Evolutionary conservation across 805 yeast species (phyloP), one percentile per base, ranked within the genome.

Genomic region (Gaillardinia entomophila): DNA sequence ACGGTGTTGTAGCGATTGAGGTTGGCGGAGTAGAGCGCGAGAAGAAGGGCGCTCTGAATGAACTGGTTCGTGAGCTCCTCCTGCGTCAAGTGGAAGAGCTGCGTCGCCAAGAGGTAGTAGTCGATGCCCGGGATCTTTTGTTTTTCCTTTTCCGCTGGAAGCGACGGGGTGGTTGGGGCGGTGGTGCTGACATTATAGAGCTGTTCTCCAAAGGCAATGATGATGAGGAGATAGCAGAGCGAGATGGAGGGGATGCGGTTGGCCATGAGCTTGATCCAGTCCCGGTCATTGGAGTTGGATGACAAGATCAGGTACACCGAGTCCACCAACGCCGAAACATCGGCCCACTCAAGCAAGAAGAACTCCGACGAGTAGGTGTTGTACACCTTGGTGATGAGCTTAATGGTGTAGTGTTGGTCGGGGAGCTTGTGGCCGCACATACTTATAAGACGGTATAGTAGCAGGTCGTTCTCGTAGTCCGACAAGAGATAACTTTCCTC

Each of bases 201-300:
- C 44, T 64, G 71, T 37, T 60, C 62, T 5, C 69, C 69, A 37
- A 56, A 62, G 1, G 68, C 69, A 23, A 62, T 23, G 12, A 62
- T 31, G 4, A 52, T 49, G 34, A 57, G 62, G 32, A 63, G 49
- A 36, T 57, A 57, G 29, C 62, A 53, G 26, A 11, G 30, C 22
- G 4, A 18, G 13, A 13, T 25, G 27, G 28, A 20, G 17, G 20
- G 24, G n/a, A 19, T 16, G n/a, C n/a, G 26, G 14, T 28, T 26
- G 4, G 27, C 14, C 13, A 31, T 13, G 11, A 6, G 5, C 20
- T 16, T 19, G 16, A 27, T 31, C 25, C 35, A 22, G 15, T 14
- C 12, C 18, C 12, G 12, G 16, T 28, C 11, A 16, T 10, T 11
- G 22, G 24, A 28, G 33, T 16, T 37, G 23, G 12, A 14, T 29